A percentile compares a stretch with the other conserved stretches of the same genome.
These are phyloP conservation scores for Lodderomyces metapsilosis DNA, from an alignment of 1,139 yeast genomes.

Conservation along the genomic window DNA sequence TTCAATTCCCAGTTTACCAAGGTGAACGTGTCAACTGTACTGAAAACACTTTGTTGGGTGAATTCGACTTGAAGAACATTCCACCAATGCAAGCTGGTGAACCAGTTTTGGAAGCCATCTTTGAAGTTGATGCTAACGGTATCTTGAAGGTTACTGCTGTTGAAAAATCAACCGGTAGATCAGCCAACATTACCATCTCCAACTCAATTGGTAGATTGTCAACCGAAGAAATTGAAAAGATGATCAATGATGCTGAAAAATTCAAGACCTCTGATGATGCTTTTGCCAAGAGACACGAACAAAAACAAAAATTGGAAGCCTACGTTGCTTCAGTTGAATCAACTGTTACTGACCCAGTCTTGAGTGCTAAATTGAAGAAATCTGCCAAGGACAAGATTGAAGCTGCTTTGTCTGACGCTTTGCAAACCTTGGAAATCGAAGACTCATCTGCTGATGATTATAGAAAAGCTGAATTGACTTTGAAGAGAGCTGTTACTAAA, in stretches of 20 bases:
- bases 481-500: conserved; percentile 99
- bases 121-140: conserved; percentile 99
- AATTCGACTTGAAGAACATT: conserved; percentile 97
- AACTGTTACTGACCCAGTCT: conserved; percentile 96
- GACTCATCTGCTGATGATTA: conserved; percentile 94
- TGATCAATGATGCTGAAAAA: conserved; percentile 98
- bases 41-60: conserved; percentile 99
- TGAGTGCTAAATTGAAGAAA: conserved; percentile 97
- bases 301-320: conserved; percentile 98
- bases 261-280: conserved; percentile 99
- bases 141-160: conserved; percentile 99
- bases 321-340: conserved; percentile 97
- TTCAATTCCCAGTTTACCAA: conserved; percentile 99
- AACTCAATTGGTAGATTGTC: conserved; percentile 99
- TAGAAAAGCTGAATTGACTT: conserved; percentile 99
- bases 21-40: conserved; percentile 99
- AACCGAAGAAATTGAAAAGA: conserved; percentile 95
- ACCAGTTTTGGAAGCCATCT: conserved; percentile 99
- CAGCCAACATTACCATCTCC: conserved; percentile 99
- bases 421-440: conserved; percentile 96
- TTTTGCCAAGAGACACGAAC: conserved; percentile 99
- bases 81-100: conserved; percentile 99
- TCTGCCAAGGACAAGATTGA: conserved; percentile 98
- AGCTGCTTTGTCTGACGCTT: conserved; percentile 97
- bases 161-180: conserved; percentile 98